Conservation (phyloP, 345 rosid genomes). For the Melaleuca quinquenervia region DNA sequence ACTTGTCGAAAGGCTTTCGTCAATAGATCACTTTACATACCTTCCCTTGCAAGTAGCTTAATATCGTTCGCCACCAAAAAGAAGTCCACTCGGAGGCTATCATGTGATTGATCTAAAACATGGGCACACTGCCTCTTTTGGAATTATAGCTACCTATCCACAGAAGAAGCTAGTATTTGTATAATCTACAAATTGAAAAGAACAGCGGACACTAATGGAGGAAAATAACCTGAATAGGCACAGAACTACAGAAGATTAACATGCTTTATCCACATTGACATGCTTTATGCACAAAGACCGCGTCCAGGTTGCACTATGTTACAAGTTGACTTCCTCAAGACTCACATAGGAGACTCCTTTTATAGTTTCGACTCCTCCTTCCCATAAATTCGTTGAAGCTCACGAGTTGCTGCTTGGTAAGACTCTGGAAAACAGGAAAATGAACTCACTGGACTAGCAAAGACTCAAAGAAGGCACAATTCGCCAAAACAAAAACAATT, state of each 20-base stretch:
- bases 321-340: background rate
- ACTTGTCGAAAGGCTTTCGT: background rate
- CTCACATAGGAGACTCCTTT: background rate
- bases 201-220: background rate
- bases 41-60: background rate
- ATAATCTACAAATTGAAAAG: background rate
- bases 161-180: background rate
- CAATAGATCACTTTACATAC: background rate
- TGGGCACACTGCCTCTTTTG: background rate
- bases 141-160: background rate
- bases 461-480: background rate
- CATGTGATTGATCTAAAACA: background rate
- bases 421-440: slow-evolving; percentile 37
- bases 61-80: background rate
- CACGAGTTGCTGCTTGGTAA: slow-evolving; percentile 83
- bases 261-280: background rate
- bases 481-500: background rate
- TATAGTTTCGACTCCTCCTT: slow-evolving; percentile 53
- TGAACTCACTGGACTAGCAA: background rate
- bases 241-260: background rate
- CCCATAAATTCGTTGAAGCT: slow-evolving; percentile 82
- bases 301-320: background rate
- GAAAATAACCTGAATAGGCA: background rate
- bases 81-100: background rate
- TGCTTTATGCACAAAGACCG: background rate